Percentiles rank a stretch among this genome's conserved stretches.
These are phyloP conservation scores for Fusarium sambucinum DNA, from an alignment of 2,329 filamentous ascomycete species.

Conservation along the genomic window DNA sequence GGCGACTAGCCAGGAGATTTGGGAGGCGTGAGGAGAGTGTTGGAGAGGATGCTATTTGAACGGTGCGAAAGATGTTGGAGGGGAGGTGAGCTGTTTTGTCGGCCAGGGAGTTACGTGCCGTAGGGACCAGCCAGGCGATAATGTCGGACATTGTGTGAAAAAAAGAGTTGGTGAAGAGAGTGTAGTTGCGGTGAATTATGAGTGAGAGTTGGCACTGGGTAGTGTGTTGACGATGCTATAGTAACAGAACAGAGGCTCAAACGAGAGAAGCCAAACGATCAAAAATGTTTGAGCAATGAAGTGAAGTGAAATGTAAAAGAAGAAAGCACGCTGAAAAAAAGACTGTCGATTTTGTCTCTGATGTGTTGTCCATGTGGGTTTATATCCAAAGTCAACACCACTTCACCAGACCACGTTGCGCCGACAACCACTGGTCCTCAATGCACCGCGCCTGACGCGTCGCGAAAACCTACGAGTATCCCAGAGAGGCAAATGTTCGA, in stretches of 20 bases:
- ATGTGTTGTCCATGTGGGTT: constrained; percentile 12
- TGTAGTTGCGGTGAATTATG: constrained; percentile 2
- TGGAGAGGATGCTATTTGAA: constrained; percentile 44
- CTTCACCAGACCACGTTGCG: constrained; percentile 27
- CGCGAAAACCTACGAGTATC: constrained; percentile 21
- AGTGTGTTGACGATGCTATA: neutral
- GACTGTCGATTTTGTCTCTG: constrained; percentile 12
- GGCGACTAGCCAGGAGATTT: constrained; percentile 44
- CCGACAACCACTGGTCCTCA: constrained; percentile 39
- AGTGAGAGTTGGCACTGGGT: constrained; percentile 15
- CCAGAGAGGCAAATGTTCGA: neutral
- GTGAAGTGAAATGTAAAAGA: neutral
- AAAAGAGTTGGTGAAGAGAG: constrained; percentile 18
- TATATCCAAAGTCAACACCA: constrained; percentile 37
- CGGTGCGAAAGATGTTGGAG: constrained; percentile 50
- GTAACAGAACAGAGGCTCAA: constrained; percentile 33
- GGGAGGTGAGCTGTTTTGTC: constrained; percentile 51
- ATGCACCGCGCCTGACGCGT: constrained; percentile 23
- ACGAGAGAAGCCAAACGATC: constrained; percentile 42
- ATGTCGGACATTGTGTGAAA: constrained; percentile 45
- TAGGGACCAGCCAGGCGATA: constrained; percentile 58
- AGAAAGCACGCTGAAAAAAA: constrained; percentile 35
- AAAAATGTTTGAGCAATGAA: neutral
- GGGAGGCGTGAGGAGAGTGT: constrained; percentile 49
- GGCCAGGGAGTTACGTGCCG: constrained; percentile 51